Percentiles rank a stretch among this genome's conserved stretches.
phyloP scores from a whole-genome alignment of 169 alveolate species.

The Eimeria praecox region DNA sequence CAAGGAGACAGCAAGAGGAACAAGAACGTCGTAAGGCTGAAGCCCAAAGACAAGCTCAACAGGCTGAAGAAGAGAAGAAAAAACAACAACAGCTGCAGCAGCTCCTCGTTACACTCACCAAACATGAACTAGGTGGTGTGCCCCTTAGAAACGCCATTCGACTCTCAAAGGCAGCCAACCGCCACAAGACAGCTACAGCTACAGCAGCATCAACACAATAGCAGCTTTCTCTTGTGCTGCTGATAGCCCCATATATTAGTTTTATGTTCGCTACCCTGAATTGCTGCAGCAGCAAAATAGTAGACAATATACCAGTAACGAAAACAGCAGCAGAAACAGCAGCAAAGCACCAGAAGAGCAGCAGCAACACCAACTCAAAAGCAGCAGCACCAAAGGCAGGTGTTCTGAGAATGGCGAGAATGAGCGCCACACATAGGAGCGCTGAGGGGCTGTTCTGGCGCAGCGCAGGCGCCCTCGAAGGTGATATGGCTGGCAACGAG shows the following conservation, averaged over 20 bases:
- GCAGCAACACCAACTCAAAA: neutral
- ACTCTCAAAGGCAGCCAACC: neutral
- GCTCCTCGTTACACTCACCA: neutral
- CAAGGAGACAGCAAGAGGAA: neutral
- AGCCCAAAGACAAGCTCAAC: neutral
- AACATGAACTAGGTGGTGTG: conserved; percentile 25
- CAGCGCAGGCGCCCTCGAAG: neutral
- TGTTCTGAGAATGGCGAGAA: neutral
- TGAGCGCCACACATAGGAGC: too few species aligned
- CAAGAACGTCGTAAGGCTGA: neutral
- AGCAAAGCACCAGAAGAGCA: neutral
- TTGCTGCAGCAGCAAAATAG: neutral
- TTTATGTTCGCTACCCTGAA: neutral
- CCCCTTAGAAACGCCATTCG: conserved; percentile 2
- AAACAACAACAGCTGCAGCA: neutral
- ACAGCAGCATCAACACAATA: neutral
- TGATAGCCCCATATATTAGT: neutral
- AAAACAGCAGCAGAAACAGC: neutral
- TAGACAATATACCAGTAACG: neutral
- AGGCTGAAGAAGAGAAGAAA: neutral
- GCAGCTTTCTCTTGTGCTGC: neutral
- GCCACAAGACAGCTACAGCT: neutral
- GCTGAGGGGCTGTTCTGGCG: neutral
- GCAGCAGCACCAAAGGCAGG: neutral
- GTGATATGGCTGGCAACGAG: neutral